Conservation (phyloP, 306 rosid genomes). For the Hylodesmum podocarpum region DNA sequence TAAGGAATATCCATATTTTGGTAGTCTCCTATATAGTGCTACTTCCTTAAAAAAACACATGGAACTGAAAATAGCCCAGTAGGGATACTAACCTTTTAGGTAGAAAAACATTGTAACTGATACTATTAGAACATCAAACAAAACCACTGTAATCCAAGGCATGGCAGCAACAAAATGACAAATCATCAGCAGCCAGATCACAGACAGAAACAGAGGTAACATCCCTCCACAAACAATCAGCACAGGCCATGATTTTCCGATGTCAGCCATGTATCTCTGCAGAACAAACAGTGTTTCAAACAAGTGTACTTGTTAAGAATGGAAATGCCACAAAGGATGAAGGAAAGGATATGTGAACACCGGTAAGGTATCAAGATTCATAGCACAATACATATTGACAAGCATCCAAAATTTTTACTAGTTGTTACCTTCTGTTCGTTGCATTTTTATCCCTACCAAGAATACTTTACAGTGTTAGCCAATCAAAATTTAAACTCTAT, state of each 20-base stretch:
- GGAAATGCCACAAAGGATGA: not conserved
- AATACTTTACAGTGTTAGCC: not conserved
- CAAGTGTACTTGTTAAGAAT: conserved; percentile 2
- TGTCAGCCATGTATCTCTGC: conserved; percentile 98
- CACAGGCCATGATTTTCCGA: conserved; percentile 95
- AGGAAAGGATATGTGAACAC: not conserved
- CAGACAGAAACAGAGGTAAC: conserved; percentile 83
- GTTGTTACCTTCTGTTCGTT: not conserved
- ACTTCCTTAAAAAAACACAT: conserved; percentile 1
- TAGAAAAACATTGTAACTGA: conserved; percentile 85
- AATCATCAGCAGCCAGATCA: conserved; percentile 91
- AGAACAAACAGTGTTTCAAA: not conserved
- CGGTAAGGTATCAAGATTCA: not conserved
- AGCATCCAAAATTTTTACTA: not conserved
- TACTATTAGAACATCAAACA: conserved; percentile 72
- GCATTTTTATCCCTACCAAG: conserved; percentile 1
- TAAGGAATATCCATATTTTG: not conserved
- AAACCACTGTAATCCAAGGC: conserved; percentile 93
- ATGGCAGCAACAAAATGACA: conserved; percentile 88
- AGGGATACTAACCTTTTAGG: conserved; percentile 73
- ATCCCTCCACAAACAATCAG: conserved; percentile 95
- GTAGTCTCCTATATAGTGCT: not conserved
- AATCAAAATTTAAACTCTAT: not conserved
- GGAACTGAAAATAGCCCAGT: conserved; percentile 7
- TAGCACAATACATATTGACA: not conserved